Percentiles rank a stretch among this genome's conserved stretches.
Evolutionary conservation across 108 stramenopile species (phyloP).

Genomic region (Nitzschia palea): DNA sequence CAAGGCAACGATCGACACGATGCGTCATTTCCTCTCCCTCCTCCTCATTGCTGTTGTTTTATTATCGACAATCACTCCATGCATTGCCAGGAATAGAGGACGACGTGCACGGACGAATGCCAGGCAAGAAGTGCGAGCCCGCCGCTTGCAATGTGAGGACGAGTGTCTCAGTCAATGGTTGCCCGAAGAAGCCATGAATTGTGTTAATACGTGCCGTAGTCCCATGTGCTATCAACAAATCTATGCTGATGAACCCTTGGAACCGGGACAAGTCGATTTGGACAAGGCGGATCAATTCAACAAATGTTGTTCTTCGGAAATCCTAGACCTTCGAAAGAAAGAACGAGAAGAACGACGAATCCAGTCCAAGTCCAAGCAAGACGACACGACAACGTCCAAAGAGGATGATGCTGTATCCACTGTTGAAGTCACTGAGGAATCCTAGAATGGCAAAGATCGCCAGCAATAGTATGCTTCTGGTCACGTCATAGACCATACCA

Average conservation of each 20-base stretch:
- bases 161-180: not conserved
- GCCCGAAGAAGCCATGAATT: slow-evolving; percentile 29
- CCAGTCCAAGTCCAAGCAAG: not conserved
- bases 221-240: slow-evolving; percentile 30
- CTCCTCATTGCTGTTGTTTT: too few species aligned
- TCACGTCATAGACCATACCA: too few species aligned
- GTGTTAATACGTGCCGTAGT: slow-evolving; percentile 27
- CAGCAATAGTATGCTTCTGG: too few species aligned
- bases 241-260: slow-evolving; percentile 24
- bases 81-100: too few species aligned
- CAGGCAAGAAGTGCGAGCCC: not conserved
- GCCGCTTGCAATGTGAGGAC: not conserved
- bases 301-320: slow-evolving; percentile 17
- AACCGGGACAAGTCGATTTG: slow-evolving; percentile 40
- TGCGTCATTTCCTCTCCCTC: too few species aligned
- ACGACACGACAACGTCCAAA: not conserved
- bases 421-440: too few species aligned
- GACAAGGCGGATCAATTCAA: slow-evolving; percentile 20
- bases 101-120: not conserved
- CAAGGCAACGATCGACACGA: too few species aligned
- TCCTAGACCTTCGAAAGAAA: slow-evolving; percentile 4
- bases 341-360: not conserved
- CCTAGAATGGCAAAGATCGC: too few species aligned
- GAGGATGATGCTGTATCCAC: not conserved
- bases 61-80: too few species aligned